Conservation (phyloP, 352 stramenopile species). For the Phytophthora vignae region DNA sequence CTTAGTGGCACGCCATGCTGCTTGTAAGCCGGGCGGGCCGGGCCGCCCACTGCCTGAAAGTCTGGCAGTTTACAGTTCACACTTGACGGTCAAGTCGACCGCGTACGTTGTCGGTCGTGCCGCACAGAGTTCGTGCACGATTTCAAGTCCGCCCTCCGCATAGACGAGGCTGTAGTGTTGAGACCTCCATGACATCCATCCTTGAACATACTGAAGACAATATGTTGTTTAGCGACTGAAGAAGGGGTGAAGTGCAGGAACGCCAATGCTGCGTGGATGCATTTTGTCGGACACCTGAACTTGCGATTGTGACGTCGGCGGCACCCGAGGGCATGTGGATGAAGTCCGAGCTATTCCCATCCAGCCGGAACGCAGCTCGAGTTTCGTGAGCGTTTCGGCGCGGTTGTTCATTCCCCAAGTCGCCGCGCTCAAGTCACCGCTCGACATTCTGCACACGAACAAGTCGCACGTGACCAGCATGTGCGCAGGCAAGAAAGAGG, state of each 20-base stretch:
- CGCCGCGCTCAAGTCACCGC: constrained; percentile 7
- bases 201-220: neutral
- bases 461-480: constrained; percentile 26
- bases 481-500: constrained; percentile 17
- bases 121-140: constrained; percentile 6
- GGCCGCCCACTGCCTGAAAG: too few relatives aligned
- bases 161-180: constrained; percentile 14
- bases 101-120: neutral
- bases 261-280: constrained; percentile 37
- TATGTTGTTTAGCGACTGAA: constrained; percentile 16
- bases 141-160: constrained; percentile 28
- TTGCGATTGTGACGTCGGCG: constrained; percentile 20
- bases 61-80: too few relatives aligned
- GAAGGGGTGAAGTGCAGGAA: constrained; percentile 15
- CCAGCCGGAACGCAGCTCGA: constrained; percentile 6
- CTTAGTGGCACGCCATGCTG: neutral
- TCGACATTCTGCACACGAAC: neutral
- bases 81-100: neutral
- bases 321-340: constrained; percentile 29
- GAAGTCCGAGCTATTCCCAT: constrained; percentile 32
- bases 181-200: constrained; percentile 15
- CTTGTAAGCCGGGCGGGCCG: neutral
- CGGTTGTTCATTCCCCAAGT: constrained; percentile 26
- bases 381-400: constrained; percentile 11
- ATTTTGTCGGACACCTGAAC: constrained; percentile 27